These are phyloP conservation scores for Phoma sp. DNA, from an alignment of 2,329 filamentous ascomycete genomes.

Conservation along the genomic window DNA sequence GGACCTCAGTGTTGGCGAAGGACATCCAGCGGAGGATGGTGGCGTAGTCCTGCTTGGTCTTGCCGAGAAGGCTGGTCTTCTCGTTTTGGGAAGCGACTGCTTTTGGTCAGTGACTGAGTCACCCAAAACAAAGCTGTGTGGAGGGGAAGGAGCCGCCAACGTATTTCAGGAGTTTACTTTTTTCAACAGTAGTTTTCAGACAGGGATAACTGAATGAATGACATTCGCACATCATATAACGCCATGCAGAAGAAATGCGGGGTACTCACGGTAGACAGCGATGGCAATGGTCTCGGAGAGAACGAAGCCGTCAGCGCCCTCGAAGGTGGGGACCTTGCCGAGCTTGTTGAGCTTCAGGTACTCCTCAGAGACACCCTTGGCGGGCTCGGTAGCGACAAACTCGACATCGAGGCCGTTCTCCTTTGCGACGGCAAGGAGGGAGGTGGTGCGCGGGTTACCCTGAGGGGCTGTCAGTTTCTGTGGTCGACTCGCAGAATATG, in stretches of 20 bases:
- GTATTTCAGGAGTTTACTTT: conserved; percentile 76
- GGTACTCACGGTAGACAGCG: conserved; percentile 90
- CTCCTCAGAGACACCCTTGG: conserved; percentile 70
- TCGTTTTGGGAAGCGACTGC: conserved; percentile 98
- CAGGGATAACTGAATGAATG: conserved; percentile 73
- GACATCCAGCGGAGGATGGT: conserved; percentile 99
- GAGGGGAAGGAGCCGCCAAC: conserved; percentile 41
- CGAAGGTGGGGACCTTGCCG: conserved; percentile 90
- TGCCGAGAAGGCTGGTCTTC: conserved; percentile 98
- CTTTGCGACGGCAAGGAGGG: conserved; percentile 93
- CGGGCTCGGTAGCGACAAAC: conserved; percentile 73
- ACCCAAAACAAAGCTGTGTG: conserved; percentile 18
- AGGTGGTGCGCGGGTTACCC: conserved; percentile 88
- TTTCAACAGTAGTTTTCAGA: conserved; percentile 95
- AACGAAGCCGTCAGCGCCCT: conserved; percentile 87
- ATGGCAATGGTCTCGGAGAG: conserved; percentile 93
- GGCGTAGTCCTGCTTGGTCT: conserved; percentile 99
- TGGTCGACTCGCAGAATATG: background rate
- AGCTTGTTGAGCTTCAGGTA: conserved; percentile 87
- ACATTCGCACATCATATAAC: conserved; percentile 68
- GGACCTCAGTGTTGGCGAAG: conserved; percentile 88
- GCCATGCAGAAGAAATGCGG: conserved; percentile 19
- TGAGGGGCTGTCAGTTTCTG: conserved; percentile 49
- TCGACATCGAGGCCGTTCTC: conserved; percentile 94
- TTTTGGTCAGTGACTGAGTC: conserved; percentile 38